Percentiles rank a stretch among this genome's conserved stretches.
Conservation (phyloP, 495 filamentous ascomycete genomes). For the Penicillium mononematosum region DNA sequence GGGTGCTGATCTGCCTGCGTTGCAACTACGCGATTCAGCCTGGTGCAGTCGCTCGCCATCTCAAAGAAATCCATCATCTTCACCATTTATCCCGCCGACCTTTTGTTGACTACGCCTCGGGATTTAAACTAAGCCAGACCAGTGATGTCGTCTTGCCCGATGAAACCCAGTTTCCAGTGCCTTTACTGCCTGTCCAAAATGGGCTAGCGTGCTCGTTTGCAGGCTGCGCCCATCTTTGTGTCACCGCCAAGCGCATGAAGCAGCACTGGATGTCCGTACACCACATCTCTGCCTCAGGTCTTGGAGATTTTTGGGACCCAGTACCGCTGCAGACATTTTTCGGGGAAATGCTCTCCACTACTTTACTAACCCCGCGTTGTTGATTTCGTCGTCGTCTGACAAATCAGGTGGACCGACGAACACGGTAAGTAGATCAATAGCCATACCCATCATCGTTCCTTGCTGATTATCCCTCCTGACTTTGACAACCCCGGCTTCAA, state of each 20-base stretch:
- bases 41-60: conserved; percentile 31
- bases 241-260: conserved; percentile 33
- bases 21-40: conserved; percentile 41
- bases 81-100: conserved; percentile 22
- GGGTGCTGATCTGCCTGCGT: conserved; percentile 30
- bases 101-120: conserved; percentile 24
- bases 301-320: conserved; percentile 16
- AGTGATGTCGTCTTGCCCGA: conserved; percentile 20
- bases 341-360: conserved; percentile 30
- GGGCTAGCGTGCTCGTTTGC: conserved; percentile 27
- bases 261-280: conserved; percentile 27
- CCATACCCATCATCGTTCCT: background rate
- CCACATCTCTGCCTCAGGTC: background rate
- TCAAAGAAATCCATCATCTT: conserved; percentile 42
- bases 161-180: conserved; percentile 30
- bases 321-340: conserved; percentile 30
- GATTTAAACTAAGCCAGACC: conserved; percentile 22
- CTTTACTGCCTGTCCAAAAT: conserved; percentile 26
- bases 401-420: background rate
- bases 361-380: conserved; percentile 20
- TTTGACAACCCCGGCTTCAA: background rate
- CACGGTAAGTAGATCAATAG: background rate
- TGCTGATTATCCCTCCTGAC: background rate
- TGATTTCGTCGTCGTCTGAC: background rate
- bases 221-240: conserved; percentile 30